A percentile compares a stretch with the other conserved stretches of the same genome.
These are phyloP conservation scores for Botryosphaeria agaves DNA, from an alignment of 2,329 filamentous ascomycete species.

Conservation along the genomic window DNA sequence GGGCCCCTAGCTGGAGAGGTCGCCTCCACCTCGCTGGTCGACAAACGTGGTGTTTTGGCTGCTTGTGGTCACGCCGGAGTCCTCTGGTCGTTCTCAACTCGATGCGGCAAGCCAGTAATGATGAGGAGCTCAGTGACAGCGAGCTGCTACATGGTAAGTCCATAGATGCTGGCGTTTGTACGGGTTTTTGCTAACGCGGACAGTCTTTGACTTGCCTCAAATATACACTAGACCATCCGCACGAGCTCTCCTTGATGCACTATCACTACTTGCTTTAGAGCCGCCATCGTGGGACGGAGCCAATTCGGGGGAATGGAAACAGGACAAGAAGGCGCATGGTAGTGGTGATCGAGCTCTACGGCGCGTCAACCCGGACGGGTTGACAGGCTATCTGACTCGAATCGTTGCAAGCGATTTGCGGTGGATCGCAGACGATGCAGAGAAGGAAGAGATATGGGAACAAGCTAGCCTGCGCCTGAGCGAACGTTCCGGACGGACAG, in stretches of 20 bases:
- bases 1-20: no score
- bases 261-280: slow-evolving; percentile 48
- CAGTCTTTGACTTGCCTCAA: slow-evolving; percentile 63
- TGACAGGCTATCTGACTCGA: slow-evolving; percentile 48
- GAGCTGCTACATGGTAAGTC: no score
- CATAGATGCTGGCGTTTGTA: no score
- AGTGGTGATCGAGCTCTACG: background rate
- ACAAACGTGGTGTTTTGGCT: no score
- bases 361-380: slow-evolving; percentile 25
- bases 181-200: no score
- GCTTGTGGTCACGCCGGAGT: no score
- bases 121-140: no score
- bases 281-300: slow-evolving; percentile 49
- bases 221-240: slow-evolving; percentile 60
- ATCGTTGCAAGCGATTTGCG: slow-evolving; percentile 49
- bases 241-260: slow-evolving; percentile 42
- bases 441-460: slow-evolving; percentile 57
- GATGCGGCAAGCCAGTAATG: no score
- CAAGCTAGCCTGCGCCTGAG: slow-evolving; percentile 63
- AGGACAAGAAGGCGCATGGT: slow-evolving; percentile 12
- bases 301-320: slow-evolving; percentile 24
- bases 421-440: slow-evolving; percentile 52
- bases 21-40: no score
- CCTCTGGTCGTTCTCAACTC: no score
- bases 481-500: slow-evolving; percentile 67